Percentiles rank a stretch among this genome's conserved stretches.
phyloP scores from a whole-genome alignment of 176 grass and related monocot genomes.

The Alloteropsis semialata region DNA sequence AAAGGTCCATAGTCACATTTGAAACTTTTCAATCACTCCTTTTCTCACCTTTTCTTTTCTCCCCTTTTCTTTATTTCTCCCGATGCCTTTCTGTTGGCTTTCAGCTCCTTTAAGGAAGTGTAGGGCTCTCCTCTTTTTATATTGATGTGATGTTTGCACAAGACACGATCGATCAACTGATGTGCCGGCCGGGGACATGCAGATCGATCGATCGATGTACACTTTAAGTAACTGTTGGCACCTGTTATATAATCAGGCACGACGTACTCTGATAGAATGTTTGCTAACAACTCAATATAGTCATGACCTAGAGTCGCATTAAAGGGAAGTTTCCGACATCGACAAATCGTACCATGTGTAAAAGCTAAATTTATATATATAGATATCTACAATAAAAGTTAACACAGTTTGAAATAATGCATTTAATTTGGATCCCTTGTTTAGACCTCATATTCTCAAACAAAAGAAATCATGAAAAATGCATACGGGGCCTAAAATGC shows the following conservation, averaged over 20 bases:
- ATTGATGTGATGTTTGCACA: conserved; percentile 39
- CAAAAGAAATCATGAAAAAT: no score
- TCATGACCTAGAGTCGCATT: not conserved
- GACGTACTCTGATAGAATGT: not conserved
- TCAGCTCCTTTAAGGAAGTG: conserved; percentile 17
- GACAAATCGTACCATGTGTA: not conserved
- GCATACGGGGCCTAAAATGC: no score
- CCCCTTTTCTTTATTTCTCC: not conserved
- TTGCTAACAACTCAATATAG: not conserved
- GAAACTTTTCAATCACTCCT: conserved; percentile 27
- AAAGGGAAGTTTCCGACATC: not conserved
- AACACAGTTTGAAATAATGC: not conserved
- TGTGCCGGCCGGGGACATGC: conserved; percentile 9
- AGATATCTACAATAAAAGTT: not conserved
- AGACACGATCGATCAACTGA: conserved; percentile 12
- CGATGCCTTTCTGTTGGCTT: conserved; percentile 30
- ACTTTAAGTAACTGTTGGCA: not conserved
- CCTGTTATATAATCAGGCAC: not conserved
- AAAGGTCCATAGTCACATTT: conserved; percentile 31
- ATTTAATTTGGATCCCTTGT: no score
- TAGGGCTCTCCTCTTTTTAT: conserved; percentile 34
- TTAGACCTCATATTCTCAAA: no score
- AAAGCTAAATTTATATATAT: not conserved
- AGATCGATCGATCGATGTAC: not conserved
- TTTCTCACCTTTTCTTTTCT: not conserved